Conservation (phyloP, 2,329 filamentous ascomycete genomes). For the Pyricularia pennisetigena region DNA sequence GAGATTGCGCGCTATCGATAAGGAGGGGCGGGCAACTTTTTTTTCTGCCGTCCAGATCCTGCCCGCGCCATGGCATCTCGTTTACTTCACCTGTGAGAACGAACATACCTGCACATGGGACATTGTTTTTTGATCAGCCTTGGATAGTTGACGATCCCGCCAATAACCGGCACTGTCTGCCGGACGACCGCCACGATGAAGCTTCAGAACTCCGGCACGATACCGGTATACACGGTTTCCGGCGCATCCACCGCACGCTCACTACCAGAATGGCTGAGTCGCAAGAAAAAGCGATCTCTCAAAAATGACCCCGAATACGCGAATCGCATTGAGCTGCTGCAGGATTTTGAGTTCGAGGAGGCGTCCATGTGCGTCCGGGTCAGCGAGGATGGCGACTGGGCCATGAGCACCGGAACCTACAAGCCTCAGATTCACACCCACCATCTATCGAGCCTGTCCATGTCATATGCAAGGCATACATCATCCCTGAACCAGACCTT, state of each 20-base stretch:
- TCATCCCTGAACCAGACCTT: constrained; percentile 88
- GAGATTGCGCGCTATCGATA: constrained; percentile 5
- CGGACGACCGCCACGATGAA: constrained; percentile 10
- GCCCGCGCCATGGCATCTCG: background rate
- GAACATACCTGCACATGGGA: too few relatives aligned
- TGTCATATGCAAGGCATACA: constrained; percentile 92
- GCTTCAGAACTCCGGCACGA: constrained; percentile 12
- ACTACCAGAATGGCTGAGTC: constrained; percentile 89
- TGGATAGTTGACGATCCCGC: background rate
- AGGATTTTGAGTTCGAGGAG: constrained; percentile 90
- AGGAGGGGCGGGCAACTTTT: background rate
- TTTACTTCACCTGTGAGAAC: background rate
- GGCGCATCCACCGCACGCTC: constrained; percentile 80
- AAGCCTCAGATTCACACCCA: constrained; percentile 81
- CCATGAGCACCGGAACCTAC: constrained; percentile 83
- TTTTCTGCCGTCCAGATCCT: background rate
- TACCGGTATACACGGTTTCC: constrained; percentile 68
- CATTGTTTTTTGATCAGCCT: background rate
- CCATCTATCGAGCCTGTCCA: constrained; percentile 80
- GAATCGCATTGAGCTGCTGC: constrained; percentile 86
- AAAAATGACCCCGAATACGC: constrained; percentile 91
- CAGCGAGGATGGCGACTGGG: constrained; percentile 94
- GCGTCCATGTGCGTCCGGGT: constrained; percentile 78
- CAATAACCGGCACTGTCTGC: background rate
- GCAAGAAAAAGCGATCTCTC: constrained; percentile 78